These are phyloP conservation scores for Penicillium fimorum DNA, from an alignment of 495 filamentous ascomycete genomes.

Conservation along the genomic window DNA sequence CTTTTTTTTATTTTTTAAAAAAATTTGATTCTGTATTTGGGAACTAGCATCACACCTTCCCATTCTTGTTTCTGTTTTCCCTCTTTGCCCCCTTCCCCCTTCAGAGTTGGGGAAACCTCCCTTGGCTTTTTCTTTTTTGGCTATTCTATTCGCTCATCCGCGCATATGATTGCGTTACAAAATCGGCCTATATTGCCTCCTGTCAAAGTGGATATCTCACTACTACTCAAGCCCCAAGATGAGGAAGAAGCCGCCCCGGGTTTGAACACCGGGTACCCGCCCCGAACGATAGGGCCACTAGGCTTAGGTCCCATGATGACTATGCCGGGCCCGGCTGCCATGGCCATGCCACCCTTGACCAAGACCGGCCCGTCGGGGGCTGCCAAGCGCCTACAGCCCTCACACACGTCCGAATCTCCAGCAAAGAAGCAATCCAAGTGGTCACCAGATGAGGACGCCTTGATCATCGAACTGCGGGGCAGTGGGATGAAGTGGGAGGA, in stretches of 20 bases:
- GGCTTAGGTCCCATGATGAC: constrained; percentile 33
- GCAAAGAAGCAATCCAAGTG: constrained; percentile 97
- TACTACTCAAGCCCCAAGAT: constrained; percentile 74
- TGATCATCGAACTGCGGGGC: constrained; percentile 85
- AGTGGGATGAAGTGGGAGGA: constrained; percentile 98
- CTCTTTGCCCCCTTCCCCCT: constrained; percentile 1
- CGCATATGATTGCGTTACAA: constrained; percentile 55
- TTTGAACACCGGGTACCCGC: constrained; percentile 50
- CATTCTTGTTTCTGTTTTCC: not conserved
- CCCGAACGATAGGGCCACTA: constrained; percentile 50
- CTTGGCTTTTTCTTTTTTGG: not conserved
- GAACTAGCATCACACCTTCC: constrained; percentile 14
- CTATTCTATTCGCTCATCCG: constrained; percentile 26
- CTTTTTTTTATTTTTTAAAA: too few relatives aligned
- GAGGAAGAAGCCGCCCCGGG: constrained; percentile 67
- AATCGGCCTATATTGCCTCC: constrained; percentile 48
- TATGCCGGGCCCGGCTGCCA: constrained; percentile 29
- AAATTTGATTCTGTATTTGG: constrained; percentile 1
- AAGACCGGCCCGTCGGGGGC: constrained; percentile 36
- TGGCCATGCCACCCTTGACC: constrained; percentile 31
- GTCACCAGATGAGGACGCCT: constrained; percentile 83
- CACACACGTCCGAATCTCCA: constrained; percentile 62
- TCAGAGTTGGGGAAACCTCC: not conserved
- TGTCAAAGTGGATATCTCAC: constrained; percentile 88
- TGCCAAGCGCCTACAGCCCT: constrained; percentile 51